phyloP scores from a whole-genome alignment of 2,329 filamentous ascomycete genomes.

The Passalora sequoiae region DNA sequence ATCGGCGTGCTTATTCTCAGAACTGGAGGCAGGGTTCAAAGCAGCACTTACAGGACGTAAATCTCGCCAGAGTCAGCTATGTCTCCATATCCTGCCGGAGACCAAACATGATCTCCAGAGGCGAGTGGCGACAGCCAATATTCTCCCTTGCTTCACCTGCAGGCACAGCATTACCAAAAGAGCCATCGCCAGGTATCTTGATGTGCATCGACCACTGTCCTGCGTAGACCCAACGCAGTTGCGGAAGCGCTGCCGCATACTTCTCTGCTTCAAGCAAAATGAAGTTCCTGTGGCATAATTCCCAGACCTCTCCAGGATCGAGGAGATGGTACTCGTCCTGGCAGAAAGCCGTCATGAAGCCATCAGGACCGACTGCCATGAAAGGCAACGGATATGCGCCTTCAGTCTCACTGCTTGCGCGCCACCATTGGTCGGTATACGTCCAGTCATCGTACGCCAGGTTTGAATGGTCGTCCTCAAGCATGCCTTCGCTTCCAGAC shows the following conservation, averaged over 20 bases:
- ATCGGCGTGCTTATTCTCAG: too few relatives aligned
- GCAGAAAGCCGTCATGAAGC: neutral
- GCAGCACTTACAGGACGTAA: too few relatives aligned
- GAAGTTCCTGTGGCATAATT: constrained; percentile 4
- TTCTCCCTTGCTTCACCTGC: neutral
- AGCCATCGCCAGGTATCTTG: neutral
- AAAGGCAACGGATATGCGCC: neutral
- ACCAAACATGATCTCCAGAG: too few relatives aligned
- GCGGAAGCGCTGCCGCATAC: neutral
- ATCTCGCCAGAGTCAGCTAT: too few relatives aligned
- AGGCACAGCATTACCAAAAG: neutral
- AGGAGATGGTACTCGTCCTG: neutral
- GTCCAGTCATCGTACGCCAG: neutral
- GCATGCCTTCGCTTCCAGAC: neutral
- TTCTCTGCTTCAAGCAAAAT: constrained; percentile 1
- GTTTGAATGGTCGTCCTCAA: neutral
- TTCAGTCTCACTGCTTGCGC: neutral
- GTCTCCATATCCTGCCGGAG: too few relatives aligned
- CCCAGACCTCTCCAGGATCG: constrained; percentile 2
- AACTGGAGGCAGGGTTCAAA: too few relatives aligned
- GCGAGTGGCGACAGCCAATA: too few relatives aligned
- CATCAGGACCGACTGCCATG: neutral
- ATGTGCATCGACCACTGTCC: constrained; percentile 2
- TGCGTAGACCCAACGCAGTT: neutral
- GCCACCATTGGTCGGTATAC: too few relatives aligned